Percentiles rank a stretch among this genome's conserved stretches.
Evolutionary conservation across 208 protist genomes (phyloP).

Genomic region (Acanthamoeba divionensis): DNA sequence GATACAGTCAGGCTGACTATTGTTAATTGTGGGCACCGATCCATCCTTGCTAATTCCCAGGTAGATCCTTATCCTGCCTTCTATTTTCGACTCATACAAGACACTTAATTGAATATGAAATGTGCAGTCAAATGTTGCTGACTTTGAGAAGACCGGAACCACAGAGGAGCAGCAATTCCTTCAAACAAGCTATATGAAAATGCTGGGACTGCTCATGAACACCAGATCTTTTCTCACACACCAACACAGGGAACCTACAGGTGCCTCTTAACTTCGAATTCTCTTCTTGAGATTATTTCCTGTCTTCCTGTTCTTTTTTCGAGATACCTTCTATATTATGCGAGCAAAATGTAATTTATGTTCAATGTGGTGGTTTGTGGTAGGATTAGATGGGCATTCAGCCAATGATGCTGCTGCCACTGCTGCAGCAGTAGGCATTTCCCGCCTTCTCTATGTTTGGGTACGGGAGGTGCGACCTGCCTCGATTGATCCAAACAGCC

Average conservation of each 20-base stretch:
- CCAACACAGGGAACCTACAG: background rate
- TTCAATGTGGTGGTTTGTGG: background rate
- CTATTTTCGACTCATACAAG: background rate
- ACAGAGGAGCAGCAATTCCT: background rate
- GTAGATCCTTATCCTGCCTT: background rate
- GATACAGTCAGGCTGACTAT: background rate
- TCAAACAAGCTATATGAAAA: background rate
- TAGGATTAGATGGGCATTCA: background rate
- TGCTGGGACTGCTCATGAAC: slow-evolving; percentile 14
- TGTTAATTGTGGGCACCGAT: background rate
- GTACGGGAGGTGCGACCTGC: background rate
- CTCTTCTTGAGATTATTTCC: background rate
- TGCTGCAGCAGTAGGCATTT: too few relatives aligned
- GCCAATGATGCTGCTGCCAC: background rate
- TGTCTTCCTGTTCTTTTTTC: background rate
- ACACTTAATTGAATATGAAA: background rate
- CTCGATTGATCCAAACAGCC: background rate
- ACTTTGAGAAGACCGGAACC: background rate
- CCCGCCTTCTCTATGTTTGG: too few relatives aligned
- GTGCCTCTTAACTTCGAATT: background rate
- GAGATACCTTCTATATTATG: background rate
- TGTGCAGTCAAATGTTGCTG: background rate
- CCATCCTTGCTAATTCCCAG: background rate
- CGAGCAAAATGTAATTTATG: too few relatives aligned
- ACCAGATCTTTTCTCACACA: background rate